Evolutionary conservation across 441 rosid genomes (phyloP).

Genomic region (Gossypium davidsonii): DNA sequence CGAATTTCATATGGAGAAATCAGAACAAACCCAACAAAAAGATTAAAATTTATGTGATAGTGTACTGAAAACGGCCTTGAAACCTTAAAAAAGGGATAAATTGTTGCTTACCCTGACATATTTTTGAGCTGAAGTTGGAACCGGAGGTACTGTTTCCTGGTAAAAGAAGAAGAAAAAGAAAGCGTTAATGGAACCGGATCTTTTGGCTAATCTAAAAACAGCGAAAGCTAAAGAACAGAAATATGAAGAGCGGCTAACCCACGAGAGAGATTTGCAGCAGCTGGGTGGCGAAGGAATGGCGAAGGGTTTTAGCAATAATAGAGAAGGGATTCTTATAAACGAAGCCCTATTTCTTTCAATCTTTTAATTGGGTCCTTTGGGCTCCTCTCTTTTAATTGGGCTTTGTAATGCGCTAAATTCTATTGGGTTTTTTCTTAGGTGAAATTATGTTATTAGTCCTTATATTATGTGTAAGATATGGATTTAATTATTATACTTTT

Average conservation of each 20-base stretch:
- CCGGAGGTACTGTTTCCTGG: not conserved
- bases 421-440: too few relatives aligned
- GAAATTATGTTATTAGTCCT: too few relatives aligned
- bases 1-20: not conserved
- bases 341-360: conserved; percentile 1
- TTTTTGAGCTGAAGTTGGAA: not conserved
- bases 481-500: too few relatives aligned
- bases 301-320: not conserved
- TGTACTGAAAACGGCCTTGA: not conserved
- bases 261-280: not conserved
- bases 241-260: not conserved
- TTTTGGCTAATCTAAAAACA: not conserved
- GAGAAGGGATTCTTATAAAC: not conserved
- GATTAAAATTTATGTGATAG: not conserved
- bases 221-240: not conserved
- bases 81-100: not conserved
- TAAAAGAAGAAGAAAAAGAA: not conserved
- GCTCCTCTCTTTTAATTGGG: not conserved
- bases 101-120: conserved; percentile 9
- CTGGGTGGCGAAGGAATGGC: too few relatives aligned
- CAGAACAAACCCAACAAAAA: not conserved
- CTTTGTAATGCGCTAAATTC: too few relatives aligned
- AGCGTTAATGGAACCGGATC: not conserved
- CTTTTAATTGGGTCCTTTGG: not conserved
- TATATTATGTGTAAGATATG: too few relatives aligned